Evolutionary conservation across 768 basidiomycete species (phyloP), one percentile per base, ranked within the genome.

Genomic region (Suillus ampliporus): DNA sequence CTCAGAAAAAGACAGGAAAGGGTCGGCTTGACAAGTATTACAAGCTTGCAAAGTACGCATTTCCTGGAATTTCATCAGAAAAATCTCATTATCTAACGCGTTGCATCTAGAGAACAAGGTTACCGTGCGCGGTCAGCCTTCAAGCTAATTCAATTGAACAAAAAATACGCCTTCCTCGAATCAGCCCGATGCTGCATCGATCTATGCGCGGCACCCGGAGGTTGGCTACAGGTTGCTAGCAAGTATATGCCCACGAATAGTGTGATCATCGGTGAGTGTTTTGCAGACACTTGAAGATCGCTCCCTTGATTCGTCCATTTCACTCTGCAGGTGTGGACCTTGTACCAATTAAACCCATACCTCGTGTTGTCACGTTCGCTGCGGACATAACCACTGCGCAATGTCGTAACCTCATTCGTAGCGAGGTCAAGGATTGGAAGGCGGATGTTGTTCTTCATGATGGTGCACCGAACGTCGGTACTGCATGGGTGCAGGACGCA

Each of bases 71-170:
- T n/a, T n/a, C 9, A 40, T 19, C 63, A 60, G 41, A 56, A 43
- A 65, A 14, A 37, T 34, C 34, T 43, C 63, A 26, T 13, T 44
- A 14, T 40, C 23, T 66, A 31, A 68, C 64, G 61, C 38, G 64
- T 57, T 62, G 51, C 56, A 41, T 61, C 48, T 73, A 99, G 96
- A 78, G 97, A 99, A 81, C 97, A 99, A 82, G 97, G 97, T 64
- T 99, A 96, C 76, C 92, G 97, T 65, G 97, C 97, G 69, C 97
- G 97, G 83, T 99, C 97, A 17, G 97, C 97, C 2, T 97, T 97
- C 89, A 99, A 99, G 79, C 86, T 99, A 63, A 95, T 99, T 62
- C 97, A 99, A 77, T 81, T 99, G 64, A 99, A 99, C 83, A 95
- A 97, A 76, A 99, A 99, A 80, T 99, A 92, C 78, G 86, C 89